A percentile compares a stretch with the other conserved stretches of the same genome.
phyloP scores from a whole-genome alignment of 108 stramenopile genomes.

The Skeletonema tropicum region DNA sequence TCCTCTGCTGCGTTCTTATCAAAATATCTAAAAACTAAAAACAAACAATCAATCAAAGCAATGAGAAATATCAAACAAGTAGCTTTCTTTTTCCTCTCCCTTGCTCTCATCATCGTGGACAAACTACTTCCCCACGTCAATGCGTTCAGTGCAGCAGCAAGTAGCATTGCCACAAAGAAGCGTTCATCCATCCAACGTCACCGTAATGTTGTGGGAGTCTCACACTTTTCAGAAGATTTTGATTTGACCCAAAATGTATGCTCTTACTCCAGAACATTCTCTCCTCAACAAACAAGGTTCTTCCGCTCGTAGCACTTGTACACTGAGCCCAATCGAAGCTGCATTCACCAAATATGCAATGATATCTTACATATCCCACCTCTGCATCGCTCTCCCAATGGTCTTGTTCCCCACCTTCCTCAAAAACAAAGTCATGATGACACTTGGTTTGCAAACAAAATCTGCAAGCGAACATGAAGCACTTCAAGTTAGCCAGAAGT shows the following conservation, averaged over 20 bases:
- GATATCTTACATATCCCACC: constrained; percentile 63
- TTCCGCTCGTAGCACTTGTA: too few species aligned
- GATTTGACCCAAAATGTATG: not conserved
- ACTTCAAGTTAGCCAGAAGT: constrained; percentile 62
- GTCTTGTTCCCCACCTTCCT: constrained; percentile 55
- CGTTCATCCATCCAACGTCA: not conserved
- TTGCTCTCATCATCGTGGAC: not conserved
- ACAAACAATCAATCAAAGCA: not conserved
- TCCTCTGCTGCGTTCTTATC: too few species aligned
- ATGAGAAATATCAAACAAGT: not conserved
- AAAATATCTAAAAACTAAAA: too few species aligned
- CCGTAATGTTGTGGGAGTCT: not conserved
- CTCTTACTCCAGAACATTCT: not conserved
- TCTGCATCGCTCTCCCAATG: constrained; percentile 75
- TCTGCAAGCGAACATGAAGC: constrained; percentile 48
- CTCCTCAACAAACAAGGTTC: not conserved
- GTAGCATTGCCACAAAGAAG: not conserved
- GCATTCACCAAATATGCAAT: constrained; percentile 50
- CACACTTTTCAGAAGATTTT: not conserved
- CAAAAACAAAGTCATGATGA: constrained; percentile 28
- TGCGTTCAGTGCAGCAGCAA: not conserved
- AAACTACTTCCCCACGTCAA: not conserved
- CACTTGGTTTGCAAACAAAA: constrained; percentile 26
- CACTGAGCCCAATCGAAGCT: constrained; percentile 15
- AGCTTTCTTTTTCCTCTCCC: not conserved